phyloP scores from a whole-genome alignment of 2,329 filamentous ascomycete genomes.

The Fusarium praegraminearum region DNA sequence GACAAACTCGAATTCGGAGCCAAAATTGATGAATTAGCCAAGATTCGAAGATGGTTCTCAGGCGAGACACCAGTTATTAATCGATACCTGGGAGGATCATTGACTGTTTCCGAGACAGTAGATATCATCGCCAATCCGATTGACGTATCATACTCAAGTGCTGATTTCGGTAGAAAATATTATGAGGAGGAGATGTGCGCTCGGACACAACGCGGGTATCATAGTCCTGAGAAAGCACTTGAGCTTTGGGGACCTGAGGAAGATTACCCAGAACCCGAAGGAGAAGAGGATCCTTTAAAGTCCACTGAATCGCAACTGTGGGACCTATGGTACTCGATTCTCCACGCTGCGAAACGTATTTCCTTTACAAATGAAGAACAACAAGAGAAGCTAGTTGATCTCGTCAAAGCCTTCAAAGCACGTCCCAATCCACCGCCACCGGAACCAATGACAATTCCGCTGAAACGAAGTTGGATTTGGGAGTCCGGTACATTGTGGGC shows the following conservation, averaged over 20 bases:
- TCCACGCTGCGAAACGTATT: not conserved
- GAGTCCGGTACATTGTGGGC: not conserved
- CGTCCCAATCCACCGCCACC: conserved; percentile 3
- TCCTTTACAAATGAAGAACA: not conserved
- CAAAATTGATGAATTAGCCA: conserved; percentile 1
- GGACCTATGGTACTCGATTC: not conserved
- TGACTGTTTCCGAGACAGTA: not conserved
- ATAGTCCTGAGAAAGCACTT: not conserved
- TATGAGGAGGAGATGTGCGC: not conserved
- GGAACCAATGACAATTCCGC: not conserved
- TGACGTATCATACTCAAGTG: not conserved
- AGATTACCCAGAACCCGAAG: not conserved
- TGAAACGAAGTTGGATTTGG: conserved; percentile 16
- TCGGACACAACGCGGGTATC: not conserved
- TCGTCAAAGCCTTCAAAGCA: not conserved
- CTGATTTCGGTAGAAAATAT: not conserved
- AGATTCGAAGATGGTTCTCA: conserved; percentile 3
- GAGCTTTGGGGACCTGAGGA: conserved; percentile 6
- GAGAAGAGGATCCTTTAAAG: not conserved
- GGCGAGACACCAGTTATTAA: fast-evolving
- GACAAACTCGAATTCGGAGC: not conserved
- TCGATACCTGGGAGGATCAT: not conserved
- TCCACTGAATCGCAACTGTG: not conserved
- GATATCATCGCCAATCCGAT: not conserved
- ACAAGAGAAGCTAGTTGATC: not conserved